Conservation (phyloP, 305 asterid species). For the Andrographis paniculata region DNA sequence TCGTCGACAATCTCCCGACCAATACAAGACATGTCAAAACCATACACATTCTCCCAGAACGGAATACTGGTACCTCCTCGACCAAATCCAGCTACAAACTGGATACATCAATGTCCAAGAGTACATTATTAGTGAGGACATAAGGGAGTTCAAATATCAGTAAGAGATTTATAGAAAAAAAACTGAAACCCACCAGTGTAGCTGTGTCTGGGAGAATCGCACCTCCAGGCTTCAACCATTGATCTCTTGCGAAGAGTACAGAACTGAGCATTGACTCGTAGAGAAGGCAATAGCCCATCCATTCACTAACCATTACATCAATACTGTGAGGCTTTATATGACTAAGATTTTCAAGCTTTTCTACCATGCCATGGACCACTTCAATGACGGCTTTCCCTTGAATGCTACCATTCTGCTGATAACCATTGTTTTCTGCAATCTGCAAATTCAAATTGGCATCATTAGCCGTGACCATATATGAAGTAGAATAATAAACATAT, state of each 20-base stretch:
- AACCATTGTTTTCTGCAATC: slow-evolving; percentile 71
- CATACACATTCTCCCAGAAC: slow-evolving; percentile 91
- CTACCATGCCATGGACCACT: slow-evolving; percentile 85
- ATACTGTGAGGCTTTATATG: slow-evolving; percentile 54
- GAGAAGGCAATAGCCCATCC: slow-evolving; percentile 98
- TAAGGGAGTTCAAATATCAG: slow-evolving; percentile 10
- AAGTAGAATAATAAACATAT: neutral
- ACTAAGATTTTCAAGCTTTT: slow-evolving; percentile 44
- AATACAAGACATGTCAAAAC: slow-evolving; percentile 79
- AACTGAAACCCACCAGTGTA: slow-evolving; percentile 69
- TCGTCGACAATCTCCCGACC: slow-evolving; percentile 62
- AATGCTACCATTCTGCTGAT: slow-evolving; percentile 30
- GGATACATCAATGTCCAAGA: slow-evolving; percentile 7
- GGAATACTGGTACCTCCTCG: slow-evolving; percentile 79
- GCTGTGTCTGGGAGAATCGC: slow-evolving; percentile 93
- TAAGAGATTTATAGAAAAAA: slow-evolving; percentile 7
- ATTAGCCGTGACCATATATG: neutral
- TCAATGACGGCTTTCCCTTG: slow-evolving; percentile 41
- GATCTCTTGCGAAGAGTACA: slow-evolving; percentile 85
- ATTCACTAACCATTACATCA: slow-evolving; percentile 81
- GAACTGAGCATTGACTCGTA: slow-evolving; percentile 89
- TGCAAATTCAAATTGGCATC: slow-evolving; percentile 20
- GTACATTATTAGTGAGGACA: slow-evolving; percentile 3
- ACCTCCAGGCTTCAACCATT: slow-evolving; percentile 92
- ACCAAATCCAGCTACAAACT: slow-evolving; percentile 95